Conservation (phyloP, 2,329 filamentous ascomycete species). For the Alternaria dauci region DNA sequence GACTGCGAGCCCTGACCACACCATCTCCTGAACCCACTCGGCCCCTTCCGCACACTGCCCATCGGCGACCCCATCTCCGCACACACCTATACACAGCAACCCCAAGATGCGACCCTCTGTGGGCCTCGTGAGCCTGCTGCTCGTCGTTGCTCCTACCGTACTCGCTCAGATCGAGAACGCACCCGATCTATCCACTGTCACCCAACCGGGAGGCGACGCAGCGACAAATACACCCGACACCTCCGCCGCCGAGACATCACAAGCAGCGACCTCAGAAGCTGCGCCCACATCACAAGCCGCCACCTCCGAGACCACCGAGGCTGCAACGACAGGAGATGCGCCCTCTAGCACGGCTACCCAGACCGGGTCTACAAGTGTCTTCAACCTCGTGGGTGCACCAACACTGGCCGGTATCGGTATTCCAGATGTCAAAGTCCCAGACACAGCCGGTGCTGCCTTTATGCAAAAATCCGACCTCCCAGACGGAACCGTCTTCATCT, state of each 20-base stretch:
- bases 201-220: conserved; percentile 32
- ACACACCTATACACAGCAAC: conserved; percentile 24
- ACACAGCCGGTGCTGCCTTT: conserved; percentile 84
- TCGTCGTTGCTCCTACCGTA: conserved; percentile 41
- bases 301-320: conserved; percentile 19
- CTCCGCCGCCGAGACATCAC: conserved; percentile 16
- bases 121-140: conserved; percentile 42
- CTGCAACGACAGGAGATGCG: conserved; percentile 22
- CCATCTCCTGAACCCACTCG: conserved; percentile 31
- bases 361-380: conserved; percentile 51
- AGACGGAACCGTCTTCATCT: conserved; percentile 95
- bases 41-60: conserved; percentile 5
- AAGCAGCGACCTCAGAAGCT: conserved; percentile 7
- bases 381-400: conserved; percentile 45
- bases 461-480: conserved; percentile 88
- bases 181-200: conserved; percentile 39
- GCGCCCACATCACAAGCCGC: conserved; percentile 28
- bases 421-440: conserved; percentile 79
- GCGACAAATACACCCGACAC: conserved; percentile 24
- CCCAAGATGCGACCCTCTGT: conserved; percentile 42
- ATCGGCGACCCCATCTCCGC: background rate
- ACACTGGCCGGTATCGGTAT: conserved; percentile 65
- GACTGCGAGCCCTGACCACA: conserved; percentile 26
- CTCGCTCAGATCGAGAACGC: conserved; percentile 43
- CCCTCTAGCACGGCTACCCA: conserved; percentile 20